Conservation (phyloP, 495 filamentous ascomycete genomes). For the Aspergillus mulundensis region DNA sequence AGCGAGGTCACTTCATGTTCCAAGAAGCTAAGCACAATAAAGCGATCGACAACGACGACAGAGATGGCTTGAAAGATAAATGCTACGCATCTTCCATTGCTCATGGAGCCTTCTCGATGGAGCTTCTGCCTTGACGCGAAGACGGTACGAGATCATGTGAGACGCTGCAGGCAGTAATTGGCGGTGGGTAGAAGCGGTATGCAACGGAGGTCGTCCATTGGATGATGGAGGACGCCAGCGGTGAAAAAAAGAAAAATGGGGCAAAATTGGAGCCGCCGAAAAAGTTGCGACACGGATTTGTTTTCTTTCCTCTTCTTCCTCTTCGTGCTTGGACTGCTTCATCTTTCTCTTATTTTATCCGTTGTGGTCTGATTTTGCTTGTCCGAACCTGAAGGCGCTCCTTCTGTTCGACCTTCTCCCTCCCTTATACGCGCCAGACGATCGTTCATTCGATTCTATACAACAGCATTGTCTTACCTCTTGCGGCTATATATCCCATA, state of each 20-base stretch:
- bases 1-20: slow-evolving; percentile 19
- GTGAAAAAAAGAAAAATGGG: slow-evolving; percentile 19
- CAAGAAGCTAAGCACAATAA: slow-evolving; percentile 12
- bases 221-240: slow-evolving; percentile 10
- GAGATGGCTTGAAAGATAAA: neutral
- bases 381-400: neutral
- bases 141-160: slow-evolving; percentile 20
- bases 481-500: slow-evolving; percentile 1
- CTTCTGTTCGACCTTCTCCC: neutral
- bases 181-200: slow-evolving; percentile 24
- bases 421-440: slow-evolving; percentile 17
- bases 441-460: slow-evolving; percentile 18
- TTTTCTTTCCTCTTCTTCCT: slow-evolving; percentile 5
- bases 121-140: slow-evolving; percentile 15
- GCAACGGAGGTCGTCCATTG: neutral
- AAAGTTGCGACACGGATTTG: slow-evolving; percentile 13
- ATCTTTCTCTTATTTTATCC: slow-evolving; percentile 19
- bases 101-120: neutral
- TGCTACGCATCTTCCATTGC: neutral
- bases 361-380: slow-evolving; percentile 2
- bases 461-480: slow-evolving; percentile 17
- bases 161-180: slow-evolving; percentile 14
- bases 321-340: slow-evolving; percentile 6
- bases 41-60: neutral
- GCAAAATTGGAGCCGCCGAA: slow-evolving; percentile 19